phyloP scores from a whole-genome alignment of 2,329 filamentous ascomycete genomes.

The Aspergillus novoparasiticus region DNA sequence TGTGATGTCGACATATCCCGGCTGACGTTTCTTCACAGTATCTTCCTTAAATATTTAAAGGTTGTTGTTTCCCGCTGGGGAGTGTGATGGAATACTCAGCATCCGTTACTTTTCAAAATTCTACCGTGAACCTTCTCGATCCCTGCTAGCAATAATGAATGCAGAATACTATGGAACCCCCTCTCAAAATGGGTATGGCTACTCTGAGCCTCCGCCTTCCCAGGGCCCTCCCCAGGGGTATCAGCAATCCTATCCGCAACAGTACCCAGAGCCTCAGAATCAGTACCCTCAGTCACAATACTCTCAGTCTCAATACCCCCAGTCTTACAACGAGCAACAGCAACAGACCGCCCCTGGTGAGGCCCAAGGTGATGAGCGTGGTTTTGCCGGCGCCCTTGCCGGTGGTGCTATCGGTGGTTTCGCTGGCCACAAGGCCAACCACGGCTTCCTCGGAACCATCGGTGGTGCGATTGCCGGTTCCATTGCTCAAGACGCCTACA shows the following conservation, averaged over 20 bases:
- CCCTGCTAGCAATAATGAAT: not conserved
- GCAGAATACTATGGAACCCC: not conserved
- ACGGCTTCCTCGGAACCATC: constrained; percentile 51
- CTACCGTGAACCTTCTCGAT: not conserved
- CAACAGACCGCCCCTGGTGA: not conserved
- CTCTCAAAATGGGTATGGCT: not conserved
- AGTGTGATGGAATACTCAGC: not conserved
- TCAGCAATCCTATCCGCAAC: not conserved
- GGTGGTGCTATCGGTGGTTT: constrained; percentile 50
- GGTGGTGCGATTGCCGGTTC: constrained; percentile 44
- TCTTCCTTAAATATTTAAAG: not conserved
- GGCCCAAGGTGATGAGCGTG: not conserved
- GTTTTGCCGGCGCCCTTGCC: constrained; percentile 43
- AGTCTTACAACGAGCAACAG: not conserved
- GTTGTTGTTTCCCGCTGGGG: not conserved
- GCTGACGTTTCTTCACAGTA: not conserved
- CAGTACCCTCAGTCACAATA: not conserved
- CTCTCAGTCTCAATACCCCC: not conserved
- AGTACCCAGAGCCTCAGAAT: not conserved
- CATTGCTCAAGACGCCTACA: not conserved
- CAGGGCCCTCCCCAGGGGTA: not conserved
- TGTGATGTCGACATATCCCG: not conserved
- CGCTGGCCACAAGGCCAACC: constrained; percentile 50
- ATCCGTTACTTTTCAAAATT: not conserved
- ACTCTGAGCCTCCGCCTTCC: not conserved